Evolutionary conservation across 352 stramenopile genomes (phyloP), one percentile per base, ranked within the genome.

Genomic region (Globisporangium perplexum): DNA sequence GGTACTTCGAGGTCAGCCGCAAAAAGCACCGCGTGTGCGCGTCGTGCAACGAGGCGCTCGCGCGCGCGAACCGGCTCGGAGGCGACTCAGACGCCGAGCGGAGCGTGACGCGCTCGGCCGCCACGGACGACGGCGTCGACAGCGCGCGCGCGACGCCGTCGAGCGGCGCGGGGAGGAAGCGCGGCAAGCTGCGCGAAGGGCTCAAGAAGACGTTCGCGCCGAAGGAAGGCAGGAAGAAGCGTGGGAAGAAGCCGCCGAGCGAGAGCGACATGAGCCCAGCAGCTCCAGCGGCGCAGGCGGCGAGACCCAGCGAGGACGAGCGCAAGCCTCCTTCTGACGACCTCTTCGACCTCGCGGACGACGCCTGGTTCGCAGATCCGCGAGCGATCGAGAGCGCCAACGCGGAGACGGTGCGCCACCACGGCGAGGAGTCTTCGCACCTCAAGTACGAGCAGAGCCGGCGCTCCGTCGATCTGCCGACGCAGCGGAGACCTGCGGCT

Each of bases 11-110:
- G 55, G 59, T 73, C n/a, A 76, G 72, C 7, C 66, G 71, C 28
- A 71, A 66, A 22, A 89, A 88, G 47, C 81, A 89, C 54, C 71
- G 81, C 38, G 77, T 91, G 42, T 91, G 81, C 50, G 55, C 55
- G 0, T 50, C 61, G 6, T 91, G 80, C 33, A 68, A 66, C 20
- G 55, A 60, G 18, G 48, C 63, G 33, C 56, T 75, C 8, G 66
- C 64, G 7, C 54, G 28, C 11, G 44, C 23, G 10, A 59, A 63
- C 23, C 49, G 59, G 14, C 41, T 44, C 22, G 22, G 20, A 3
- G 45, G 5, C 26, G 26, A 56, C 42, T 38, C 33, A 4, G 31
- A 64, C 18, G 38, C 36, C 11, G 39, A 54, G 22, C 47, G 15
- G n/a, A 15, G 46, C 20, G 35, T 39, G 39, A 45, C 39, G 26